phyloP scores from a whole-genome alignment of 2,329 filamentous ascomycete genomes.

The Fragosphaeria purpurea region DNA sequence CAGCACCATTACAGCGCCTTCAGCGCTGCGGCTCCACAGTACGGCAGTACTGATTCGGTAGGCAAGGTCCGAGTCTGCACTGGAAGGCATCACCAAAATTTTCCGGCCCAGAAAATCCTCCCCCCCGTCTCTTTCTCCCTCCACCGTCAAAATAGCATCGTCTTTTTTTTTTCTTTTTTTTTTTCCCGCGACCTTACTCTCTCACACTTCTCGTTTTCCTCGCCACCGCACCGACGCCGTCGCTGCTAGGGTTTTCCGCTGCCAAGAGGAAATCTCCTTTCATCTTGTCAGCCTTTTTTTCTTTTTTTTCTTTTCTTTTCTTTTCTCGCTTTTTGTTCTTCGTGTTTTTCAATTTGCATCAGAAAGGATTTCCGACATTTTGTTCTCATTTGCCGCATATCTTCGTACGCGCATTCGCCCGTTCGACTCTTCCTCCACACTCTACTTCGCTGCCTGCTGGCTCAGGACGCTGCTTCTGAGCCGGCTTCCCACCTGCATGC shows the following conservation, averaged over 20 bases:
- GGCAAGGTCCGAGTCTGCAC: background rate
- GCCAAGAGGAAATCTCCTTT: too few species aligned
- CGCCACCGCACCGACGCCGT: background rate
- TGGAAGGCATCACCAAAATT: background rate
- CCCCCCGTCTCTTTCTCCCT: background rate
- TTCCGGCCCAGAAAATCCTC: slow-evolving; percentile 1
- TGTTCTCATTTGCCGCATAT: too few species aligned
- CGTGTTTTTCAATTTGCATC: too few species aligned
- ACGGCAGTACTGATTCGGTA: background rate
- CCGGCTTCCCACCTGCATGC: slow-evolving; percentile 41
- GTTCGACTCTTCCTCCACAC: too few species aligned
- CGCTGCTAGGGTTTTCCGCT: background rate
- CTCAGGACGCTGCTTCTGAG: slow-evolving; percentile 35
- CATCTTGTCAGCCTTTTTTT: too few species aligned
- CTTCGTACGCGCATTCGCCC: too few species aligned
- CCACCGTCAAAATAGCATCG: background rate
- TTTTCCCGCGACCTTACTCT: background rate
- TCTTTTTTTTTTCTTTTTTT: background rate
- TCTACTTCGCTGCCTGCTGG: slow-evolving; percentile 20
- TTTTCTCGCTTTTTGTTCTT: too few species aligned
- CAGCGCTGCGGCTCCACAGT: background rate
- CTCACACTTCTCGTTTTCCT: background rate
- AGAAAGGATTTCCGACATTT: too few species aligned
- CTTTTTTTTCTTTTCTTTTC: too few species aligned
- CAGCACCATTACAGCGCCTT: too few species aligned